A percentile compares a stretch with the other conserved stretches of the same genome.
Conservation (phyloP, 2,329 filamentous ascomycete species). For the Cryphonectria radicalis region DNA sequence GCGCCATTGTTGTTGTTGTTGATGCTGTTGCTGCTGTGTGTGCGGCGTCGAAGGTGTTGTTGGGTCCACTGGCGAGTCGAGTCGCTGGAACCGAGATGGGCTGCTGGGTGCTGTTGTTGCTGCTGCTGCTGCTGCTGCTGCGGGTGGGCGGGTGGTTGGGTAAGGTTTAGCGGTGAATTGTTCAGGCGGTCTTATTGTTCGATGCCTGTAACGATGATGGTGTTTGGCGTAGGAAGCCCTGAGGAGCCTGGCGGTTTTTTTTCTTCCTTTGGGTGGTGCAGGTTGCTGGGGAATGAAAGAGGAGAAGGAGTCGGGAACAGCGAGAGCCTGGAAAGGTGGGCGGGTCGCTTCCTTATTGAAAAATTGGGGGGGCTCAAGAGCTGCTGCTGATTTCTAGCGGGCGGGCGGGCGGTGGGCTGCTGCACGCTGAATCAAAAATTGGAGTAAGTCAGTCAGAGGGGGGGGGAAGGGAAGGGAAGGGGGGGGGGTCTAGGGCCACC, state of each 20-base stretch:
- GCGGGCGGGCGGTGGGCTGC: constrained; percentile 4
- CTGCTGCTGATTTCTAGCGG: constrained; percentile 15
- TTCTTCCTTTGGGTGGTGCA: background rate
- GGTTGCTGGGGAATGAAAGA: constrained; percentile 13
- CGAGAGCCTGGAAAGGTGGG: constrained; percentile 12
- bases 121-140: background rate
- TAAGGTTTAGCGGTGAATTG: constrained; percentile 3
- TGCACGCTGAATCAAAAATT: constrained; percentile 12
- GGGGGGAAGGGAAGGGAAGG: background rate
- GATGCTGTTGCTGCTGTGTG: background rate
- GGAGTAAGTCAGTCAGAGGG: constrained; percentile 1
- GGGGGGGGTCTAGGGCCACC: background rate
- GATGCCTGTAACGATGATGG: constrained; percentile 17
- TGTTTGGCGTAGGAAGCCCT: constrained; percentile 19
- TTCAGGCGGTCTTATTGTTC: constrained; percentile 11
- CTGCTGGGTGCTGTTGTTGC: constrained; percentile 13
- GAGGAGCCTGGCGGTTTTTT: constrained; percentile 6
- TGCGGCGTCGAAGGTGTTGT: background rate
- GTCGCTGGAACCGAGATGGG: background rate
- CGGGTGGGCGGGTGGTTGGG: background rate
- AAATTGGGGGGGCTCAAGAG: constrained; percentile 10
- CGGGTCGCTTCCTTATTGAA: constrained; percentile 14
- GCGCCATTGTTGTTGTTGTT: constrained; percentile 41
- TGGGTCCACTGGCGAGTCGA: constrained; percentile 9
- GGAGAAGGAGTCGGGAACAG: constrained; percentile 17